phyloP scores from a whole-genome alignment of 2,329 filamentous ascomycete species.

The Fusarium protoensiforme region DNA sequence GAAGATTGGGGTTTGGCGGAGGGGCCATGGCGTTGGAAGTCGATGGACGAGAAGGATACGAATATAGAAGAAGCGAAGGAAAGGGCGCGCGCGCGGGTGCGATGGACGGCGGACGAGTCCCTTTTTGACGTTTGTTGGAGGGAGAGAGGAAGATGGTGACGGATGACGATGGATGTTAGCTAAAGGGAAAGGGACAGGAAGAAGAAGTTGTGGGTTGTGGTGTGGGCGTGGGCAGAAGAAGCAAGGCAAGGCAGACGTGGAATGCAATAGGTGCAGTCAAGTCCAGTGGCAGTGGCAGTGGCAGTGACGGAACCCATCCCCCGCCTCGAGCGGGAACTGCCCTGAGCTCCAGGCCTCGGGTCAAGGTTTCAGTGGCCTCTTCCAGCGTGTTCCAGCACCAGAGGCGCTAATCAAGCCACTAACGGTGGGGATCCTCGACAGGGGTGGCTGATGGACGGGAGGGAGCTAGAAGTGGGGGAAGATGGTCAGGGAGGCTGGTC shows the following conservation, averaged over 20 bases:
- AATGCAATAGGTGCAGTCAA: constrained; percentile 4
- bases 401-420: constrained; percentile 26
- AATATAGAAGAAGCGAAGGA: background rate
- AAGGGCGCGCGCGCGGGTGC: constrained; percentile 2
- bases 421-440: constrained; percentile 4
- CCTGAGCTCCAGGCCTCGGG: constrained; percentile 30
- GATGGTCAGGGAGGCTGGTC: constrained; percentile 12
- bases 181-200: constrained; percentile 12
- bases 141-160: constrained; percentile 17
- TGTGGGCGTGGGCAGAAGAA: constrained; percentile 17
- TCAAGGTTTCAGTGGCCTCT: constrained; percentile 21
- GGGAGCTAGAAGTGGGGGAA: constrained; percentile 19
- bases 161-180: constrained; percentile 26
- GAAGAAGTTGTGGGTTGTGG: constrained; percentile 26
- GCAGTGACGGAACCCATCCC: constrained; percentile 35
- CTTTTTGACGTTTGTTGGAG: constrained; percentile 1
- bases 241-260: constrained; percentile 27
- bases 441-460: constrained; percentile 21
- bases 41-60: constrained; percentile 2
- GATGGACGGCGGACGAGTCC: constrained; percentile 1
- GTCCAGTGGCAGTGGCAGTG: background rate
- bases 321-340: constrained; percentile 25
- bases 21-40: constrained; percentile 68
- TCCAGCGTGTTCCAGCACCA: constrained; percentile 17
- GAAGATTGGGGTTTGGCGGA: constrained; percentile 75